Percentiles rank a stretch among this genome's conserved stretches.
phyloP scores from a whole-genome alignment of 2,329 filamentous ascomycete genomes.

The Huntiella decipiens region DNA sequence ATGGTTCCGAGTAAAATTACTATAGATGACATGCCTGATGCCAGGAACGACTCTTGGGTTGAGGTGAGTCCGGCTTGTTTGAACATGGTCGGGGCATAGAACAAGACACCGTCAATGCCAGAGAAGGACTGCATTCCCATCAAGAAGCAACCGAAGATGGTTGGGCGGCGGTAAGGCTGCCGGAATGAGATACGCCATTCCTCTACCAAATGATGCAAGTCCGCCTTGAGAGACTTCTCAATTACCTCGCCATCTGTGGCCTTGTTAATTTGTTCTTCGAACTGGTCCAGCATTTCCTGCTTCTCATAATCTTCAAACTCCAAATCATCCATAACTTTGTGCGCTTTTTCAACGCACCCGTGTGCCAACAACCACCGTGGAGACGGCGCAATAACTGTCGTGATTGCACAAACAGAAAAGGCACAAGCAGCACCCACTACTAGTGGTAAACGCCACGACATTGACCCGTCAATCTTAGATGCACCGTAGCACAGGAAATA shows the following conservation, averaged over 20 bases:
- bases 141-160: conserved; percentile 34
- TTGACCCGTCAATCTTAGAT: conserved; percentile 23
- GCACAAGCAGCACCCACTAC: conserved; percentile 21
- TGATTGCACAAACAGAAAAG: conserved; percentile 16
- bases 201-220: conserved; percentile 15
- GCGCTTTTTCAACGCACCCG: conserved; percentile 26
- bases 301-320: conserved; percentile 25
- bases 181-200: conserved; percentile 20
- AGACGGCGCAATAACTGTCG: conserved; percentile 25
- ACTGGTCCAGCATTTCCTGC: conserved; percentile 15
- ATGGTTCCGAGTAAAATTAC: conserved; percentile 35
- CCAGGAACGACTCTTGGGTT: conserved; percentile 33
- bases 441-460: conserved; percentile 38
- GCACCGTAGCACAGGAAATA: conserved; percentile 45
- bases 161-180: conserved; percentile 23
- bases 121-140: conserved; percentile 40
- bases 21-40: conserved; percentile 38
- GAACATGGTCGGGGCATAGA: conserved; percentile 42
- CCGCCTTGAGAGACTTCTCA: conserved; percentile 15
- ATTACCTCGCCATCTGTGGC: background rate
- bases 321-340: conserved; percentile 21
- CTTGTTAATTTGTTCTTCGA: conserved; percentile 14
- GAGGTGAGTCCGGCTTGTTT: conserved; percentile 37
- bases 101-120: conserved; percentile 42
- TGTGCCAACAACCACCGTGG: conserved; percentile 35